These are phyloP conservation scores for Inga leiocalycina DNA, from an alignment of 306 rosid genomes.

Conservation along the genomic window DNA sequence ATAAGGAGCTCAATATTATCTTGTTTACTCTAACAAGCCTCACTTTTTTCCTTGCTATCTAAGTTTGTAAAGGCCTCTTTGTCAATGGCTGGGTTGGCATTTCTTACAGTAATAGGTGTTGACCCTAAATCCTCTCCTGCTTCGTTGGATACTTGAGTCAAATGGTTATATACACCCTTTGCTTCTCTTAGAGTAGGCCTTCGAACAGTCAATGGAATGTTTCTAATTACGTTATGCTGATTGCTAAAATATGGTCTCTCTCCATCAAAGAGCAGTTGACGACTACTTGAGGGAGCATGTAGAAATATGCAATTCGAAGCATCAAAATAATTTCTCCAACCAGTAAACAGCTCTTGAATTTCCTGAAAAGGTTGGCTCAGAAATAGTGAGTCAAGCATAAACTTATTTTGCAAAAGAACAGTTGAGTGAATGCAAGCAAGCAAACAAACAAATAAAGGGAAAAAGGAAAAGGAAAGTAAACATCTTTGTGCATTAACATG, in stretches of 20 bases:
- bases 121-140: constrained; percentile 37
- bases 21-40: constrained; percentile 44
- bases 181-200: constrained; percentile 95
- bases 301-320: constrained; percentile 71
- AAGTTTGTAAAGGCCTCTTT: constrained; percentile 40
- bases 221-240: constrained; percentile 51
- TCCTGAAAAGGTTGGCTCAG: constrained; percentile 56
- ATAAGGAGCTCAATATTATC: constrained; percentile 37
- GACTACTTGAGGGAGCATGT: constrained; percentile 87
- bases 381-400: constrained; percentile 28
- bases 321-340: constrained; percentile 85
- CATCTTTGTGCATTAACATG: not conserved
- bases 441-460: not conserved
- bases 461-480: not conserved
- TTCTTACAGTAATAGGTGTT: constrained; percentile 32
- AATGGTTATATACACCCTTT: constrained; percentile 67
- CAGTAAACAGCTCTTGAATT: constrained; percentile 81
- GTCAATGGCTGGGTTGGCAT: constrained; percentile 29
- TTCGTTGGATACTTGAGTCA: constrained; percentile 65
- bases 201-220: constrained; percentile 70
- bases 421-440: not conserved
- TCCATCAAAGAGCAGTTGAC: constrained; percentile 75
- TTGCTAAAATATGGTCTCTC: constrained; percentile 67
- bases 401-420: not conserved
- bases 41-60: constrained; percentile 39